phyloP scores from a whole-genome alignment of 331 rosid genomes.

The Pyrus hybrid region DNA sequence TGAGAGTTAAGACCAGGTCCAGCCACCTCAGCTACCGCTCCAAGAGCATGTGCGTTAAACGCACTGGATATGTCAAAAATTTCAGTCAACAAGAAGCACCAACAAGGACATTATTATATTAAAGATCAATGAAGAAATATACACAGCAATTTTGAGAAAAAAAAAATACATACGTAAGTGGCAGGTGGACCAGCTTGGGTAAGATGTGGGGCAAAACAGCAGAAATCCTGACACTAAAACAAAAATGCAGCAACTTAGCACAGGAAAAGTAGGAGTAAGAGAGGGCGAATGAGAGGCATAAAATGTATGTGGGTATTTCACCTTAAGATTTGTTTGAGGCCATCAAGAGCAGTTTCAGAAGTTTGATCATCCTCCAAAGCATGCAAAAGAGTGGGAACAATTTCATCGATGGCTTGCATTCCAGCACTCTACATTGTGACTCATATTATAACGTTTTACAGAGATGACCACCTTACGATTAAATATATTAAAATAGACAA shows the following conservation, averaged over 20 bases:
- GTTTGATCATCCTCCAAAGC: constrained; percentile 89
- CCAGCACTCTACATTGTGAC: constrained; percentile 75
- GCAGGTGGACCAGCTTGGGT: constrained; percentile 89
- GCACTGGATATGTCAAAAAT: constrained; percentile 43
- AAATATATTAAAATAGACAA: background rate
- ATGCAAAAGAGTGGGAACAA: constrained; percentile 90
- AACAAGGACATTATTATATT: background rate
- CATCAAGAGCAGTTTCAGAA: constrained; percentile 94
- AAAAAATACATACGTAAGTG: constrained; percentile 65
- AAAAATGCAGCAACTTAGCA: constrained; percentile 20
- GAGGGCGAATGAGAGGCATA: background rate
- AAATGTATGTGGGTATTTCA: constrained; percentile 12
- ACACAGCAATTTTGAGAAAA: constrained; percentile 11
- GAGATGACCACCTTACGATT: background rate
- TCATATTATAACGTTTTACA: background rate
- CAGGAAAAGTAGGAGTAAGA: background rate
- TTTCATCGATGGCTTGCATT: constrained; percentile 96
- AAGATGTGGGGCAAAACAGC: constrained; percentile 93
- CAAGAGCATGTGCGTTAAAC: constrained; percentile 89
- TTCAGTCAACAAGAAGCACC: constrained; percentile 1
- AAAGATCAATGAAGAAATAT: background rate
- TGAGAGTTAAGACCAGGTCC: constrained; percentile 85
- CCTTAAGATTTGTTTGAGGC: constrained; percentile 97
- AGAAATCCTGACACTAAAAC: constrained; percentile 72
- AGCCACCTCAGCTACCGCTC: constrained; percentile 95